These are phyloP conservation scores for Ceriops decandra DNA, from an alignment of 345 rosid genomes.

Conservation along the genomic window DNA sequence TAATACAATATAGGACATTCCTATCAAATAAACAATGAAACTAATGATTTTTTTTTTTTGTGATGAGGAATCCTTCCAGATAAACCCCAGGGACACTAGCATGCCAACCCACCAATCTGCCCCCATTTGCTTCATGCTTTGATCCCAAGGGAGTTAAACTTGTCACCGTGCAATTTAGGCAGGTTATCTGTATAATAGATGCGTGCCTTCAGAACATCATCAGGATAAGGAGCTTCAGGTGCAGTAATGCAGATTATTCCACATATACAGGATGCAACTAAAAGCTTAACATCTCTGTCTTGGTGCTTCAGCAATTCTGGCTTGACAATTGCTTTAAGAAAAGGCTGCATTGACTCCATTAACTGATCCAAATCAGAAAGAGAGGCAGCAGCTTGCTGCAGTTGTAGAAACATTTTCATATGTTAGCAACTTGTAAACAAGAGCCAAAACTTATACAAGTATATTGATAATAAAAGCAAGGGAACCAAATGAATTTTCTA, in stretches of 20 bases:
- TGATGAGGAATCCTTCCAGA: no score
- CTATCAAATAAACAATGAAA: no score
- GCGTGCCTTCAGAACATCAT: constrained; percentile 73
- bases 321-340: constrained; percentile 70
- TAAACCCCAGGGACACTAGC: no score
- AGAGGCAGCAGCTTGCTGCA: constrained; percentile 82
- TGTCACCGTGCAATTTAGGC: background rate
- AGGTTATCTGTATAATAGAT: constrained; percentile 15
- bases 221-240: constrained; percentile 90
- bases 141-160: no score
- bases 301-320: constrained; percentile 81
- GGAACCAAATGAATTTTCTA: no score
- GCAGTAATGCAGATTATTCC: constrained; percentile 95
- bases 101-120: constrained; percentile 6
- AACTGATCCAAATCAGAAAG: constrained; percentile 89
- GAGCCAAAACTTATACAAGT: background rate
- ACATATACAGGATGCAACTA: constrained; percentile 87
- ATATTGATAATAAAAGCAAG: constrained; percentile 1
- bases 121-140: background rate
- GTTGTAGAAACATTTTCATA: constrained; percentile 8
- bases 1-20: no score
- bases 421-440: constrained; percentile 4
- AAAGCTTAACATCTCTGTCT: constrained; percentile 89
- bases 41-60: no score
- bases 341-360: constrained; percentile 74